phyloP scores from a whole-genome alignment of 352 stramenopile species.

The Globisporangium solare region DNA sequence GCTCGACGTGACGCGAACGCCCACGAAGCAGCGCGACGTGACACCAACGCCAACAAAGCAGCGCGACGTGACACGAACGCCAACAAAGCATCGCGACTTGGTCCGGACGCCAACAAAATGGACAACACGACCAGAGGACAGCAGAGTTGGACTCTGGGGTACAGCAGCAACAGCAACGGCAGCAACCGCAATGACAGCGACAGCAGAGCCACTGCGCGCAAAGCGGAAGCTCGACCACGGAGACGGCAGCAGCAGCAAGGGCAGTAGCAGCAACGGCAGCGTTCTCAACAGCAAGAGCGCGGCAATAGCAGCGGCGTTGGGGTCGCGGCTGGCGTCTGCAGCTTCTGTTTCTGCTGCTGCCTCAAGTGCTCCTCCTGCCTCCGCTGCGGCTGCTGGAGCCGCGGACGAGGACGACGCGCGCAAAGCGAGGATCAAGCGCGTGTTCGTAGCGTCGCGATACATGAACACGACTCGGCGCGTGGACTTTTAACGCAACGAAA shows the following conservation, averaged over 20 bases:
- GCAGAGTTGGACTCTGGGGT: background rate
- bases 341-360: too few species aligned
- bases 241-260: background rate
- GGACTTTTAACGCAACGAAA: slow-evolving; percentile 7
- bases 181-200: background rate
- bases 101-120: too few species aligned
- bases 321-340: too few species aligned
- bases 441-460: slow-evolving; percentile 45
- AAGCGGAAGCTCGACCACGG: slow-evolving; percentile 14
- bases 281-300: background rate
- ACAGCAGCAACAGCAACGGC: background rate
- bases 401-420: slow-evolving; percentile 12
- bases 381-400: background rate
- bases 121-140: background rate
- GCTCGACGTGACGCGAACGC: slow-evolving; percentile 16
- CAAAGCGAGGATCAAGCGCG: slow-evolving; percentile 26
- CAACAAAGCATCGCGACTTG: too few species aligned
- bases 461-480: slow-evolving; percentile 20
- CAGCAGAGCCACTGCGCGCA: slow-evolving; percentile 4
- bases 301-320: slow-evolving; percentile 6
- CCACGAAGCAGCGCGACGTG: slow-evolving; percentile 4
- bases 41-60: background rate
- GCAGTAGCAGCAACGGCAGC: background rate
- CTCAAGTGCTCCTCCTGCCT: too few species aligned
- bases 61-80: background rate